phyloP scores from a whole-genome alignment of 1,284 basidiomycete species.

The Pseudozyma sp. region DNA sequence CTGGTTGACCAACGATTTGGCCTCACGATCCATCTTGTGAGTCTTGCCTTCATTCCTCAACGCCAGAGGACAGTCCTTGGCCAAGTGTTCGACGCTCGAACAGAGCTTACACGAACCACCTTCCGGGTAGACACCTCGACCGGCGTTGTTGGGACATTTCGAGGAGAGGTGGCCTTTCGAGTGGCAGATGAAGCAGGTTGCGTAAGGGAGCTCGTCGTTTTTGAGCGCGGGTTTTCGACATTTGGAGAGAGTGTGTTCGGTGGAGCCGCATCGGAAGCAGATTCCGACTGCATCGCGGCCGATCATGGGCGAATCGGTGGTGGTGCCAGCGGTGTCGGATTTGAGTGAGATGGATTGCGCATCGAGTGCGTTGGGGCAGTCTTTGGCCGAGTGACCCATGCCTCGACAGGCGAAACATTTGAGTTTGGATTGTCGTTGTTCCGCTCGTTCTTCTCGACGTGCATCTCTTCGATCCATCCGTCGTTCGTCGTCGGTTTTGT shows the following conservation, averaged over 20 bases:
- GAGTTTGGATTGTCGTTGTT: constrained; percentile 75
- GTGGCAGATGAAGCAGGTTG: constrained; percentile 89
- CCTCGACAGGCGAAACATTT: constrained; percentile 89
- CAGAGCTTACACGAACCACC: constrained; percentile 95
- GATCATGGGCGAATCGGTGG: constrained; percentile 52
- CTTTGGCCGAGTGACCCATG: constrained; percentile 83
- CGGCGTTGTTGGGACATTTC: constrained; percentile 82
- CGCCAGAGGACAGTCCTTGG: constrained; percentile 81
- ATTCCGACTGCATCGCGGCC: constrained; percentile 66
- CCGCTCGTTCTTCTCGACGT: constrained; percentile 78
- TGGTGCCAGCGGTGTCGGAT: constrained; percentile 8
- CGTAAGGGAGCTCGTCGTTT: constrained; percentile 77
- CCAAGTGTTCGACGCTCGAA: constrained; percentile 83
- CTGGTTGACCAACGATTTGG: constrained; percentile 25
- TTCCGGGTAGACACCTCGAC: constrained; percentile 87
- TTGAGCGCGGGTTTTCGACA: constrained; percentile 78
- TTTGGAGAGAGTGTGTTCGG: constrained; percentile 79
- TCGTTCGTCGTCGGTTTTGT: constrained; percentile 26
- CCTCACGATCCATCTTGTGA: constrained; percentile 26
- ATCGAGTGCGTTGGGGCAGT: constrained; percentile 74
- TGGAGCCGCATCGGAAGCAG: constrained; percentile 80
- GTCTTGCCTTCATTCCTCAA: constrained; percentile 70
- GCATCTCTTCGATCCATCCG: constrained; percentile 69
- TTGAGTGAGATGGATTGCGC: constrained; percentile 43
- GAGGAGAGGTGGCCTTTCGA: constrained; percentile 81